Percentiles rank a stretch among this genome's conserved stretches.
Evolutionary conservation across 1,284 basidiomycete species (phyloP).

Genomic region (Tilletiopsis washingtonensis): DNA sequence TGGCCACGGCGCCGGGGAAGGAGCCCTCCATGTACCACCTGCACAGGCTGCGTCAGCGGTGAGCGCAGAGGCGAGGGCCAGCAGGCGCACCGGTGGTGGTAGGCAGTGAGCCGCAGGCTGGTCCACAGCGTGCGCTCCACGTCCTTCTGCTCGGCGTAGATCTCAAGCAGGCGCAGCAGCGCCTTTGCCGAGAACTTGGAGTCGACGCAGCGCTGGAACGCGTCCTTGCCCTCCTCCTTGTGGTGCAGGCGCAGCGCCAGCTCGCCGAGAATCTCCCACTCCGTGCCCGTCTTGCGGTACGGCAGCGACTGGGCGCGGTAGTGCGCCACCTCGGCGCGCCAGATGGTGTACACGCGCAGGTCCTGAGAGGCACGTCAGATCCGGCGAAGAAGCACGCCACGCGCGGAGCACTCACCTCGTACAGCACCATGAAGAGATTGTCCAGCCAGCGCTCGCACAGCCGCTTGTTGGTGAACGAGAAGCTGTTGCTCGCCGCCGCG

Average conservation of each 20-base stretch:
- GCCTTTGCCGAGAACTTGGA: slow-evolving; percentile 82
- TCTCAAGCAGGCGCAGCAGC: slow-evolving; percentile 83
- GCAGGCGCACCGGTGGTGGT: slow-evolving; percentile 59
- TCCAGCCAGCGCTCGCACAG: slow-evolving; percentile 97
- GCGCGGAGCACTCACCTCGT: slow-evolving; percentile 61
- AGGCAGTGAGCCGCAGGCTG: slow-evolving; percentile 83
- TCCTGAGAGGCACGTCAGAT: slow-evolving; percentile 62
- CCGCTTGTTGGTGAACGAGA: slow-evolving; percentile 91
- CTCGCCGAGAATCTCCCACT: slow-evolving; percentile 98
- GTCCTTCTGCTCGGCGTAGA: slow-evolving; percentile 88
- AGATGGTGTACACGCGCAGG: slow-evolving; percentile 97
- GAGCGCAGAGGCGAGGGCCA: neutral
- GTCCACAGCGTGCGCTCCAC: slow-evolving; percentile 82
- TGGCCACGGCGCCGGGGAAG: slow-evolving; percentile 82
- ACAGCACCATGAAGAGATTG: slow-evolving; percentile 96
- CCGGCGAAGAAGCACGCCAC: neutral
- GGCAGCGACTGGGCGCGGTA: slow-evolving; percentile 96
- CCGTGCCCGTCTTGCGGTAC: slow-evolving; percentile 88
- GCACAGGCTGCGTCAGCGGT: neutral
- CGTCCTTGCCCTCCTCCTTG: slow-evolving; percentile 95
- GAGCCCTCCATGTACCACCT: neutral
- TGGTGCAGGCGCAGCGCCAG: slow-evolving; percentile 84
- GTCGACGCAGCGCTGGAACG: slow-evolving; percentile 88
- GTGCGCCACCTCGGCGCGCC: slow-evolving; percentile 96
- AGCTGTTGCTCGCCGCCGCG: slow-evolving; percentile 52